phyloP scores from a whole-genome alignment of 148 eudicot species.

The Heliamphora exappendiculata region DNA sequence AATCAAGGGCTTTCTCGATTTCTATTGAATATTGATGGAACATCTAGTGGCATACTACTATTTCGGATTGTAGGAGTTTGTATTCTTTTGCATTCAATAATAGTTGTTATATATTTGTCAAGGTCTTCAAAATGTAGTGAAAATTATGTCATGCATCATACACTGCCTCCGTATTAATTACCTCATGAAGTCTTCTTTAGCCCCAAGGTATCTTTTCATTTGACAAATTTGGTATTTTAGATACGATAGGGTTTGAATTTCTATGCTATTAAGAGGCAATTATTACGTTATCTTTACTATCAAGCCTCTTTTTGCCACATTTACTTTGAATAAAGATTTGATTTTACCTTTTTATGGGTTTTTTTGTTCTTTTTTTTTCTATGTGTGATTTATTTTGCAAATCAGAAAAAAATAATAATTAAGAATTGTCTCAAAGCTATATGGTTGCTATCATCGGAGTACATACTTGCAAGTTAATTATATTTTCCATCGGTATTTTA shows the following conservation, averaged over 20 bases:
- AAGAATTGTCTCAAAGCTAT: no score
- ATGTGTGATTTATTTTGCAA: no score
- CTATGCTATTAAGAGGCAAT: neutral
- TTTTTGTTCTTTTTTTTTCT: no score
- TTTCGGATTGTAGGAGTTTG: constrained; percentile 77
- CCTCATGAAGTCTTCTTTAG: constrained; percentile 83
- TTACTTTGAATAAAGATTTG: no score
- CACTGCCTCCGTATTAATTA: constrained; percentile 60
- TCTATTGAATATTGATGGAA: constrained; percentile 68
- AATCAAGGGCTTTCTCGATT: constrained; percentile 80
- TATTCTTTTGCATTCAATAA: constrained; percentile 70
- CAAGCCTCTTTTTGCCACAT: no score
- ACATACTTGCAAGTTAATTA: no score
- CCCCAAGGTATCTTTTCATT: constrained; percentile 53
- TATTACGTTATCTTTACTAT: neutral
- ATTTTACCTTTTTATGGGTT: no score
- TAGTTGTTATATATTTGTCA: constrained; percentile 70
- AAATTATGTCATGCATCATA: constrained; percentile 78
- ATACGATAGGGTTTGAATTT: neutral
- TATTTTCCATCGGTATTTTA: no score
- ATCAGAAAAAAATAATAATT: no score
- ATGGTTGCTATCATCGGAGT: no score
- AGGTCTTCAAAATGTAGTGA: constrained; percentile 75
- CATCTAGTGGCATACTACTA: constrained; percentile 68
- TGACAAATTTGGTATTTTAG: neutral